Base-by-base conservation (phyloP, 352 stramenopile species). In the Pythium rishiriense region DNA sequence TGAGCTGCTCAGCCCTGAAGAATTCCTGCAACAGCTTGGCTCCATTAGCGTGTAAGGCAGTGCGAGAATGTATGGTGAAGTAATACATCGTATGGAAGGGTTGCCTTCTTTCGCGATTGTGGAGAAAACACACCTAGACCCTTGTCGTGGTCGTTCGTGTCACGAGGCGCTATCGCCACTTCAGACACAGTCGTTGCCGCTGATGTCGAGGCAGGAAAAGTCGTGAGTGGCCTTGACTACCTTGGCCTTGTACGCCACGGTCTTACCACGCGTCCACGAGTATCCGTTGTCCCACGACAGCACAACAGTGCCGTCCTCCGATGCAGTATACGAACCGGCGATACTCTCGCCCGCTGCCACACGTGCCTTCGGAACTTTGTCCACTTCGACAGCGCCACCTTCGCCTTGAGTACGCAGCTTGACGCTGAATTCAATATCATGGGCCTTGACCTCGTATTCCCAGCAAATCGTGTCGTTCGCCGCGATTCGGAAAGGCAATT, bases 11-110 rank as follows among this genome's bases (percentile, higher is more conserved):
- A 95, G 90, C 41, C 84, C 89, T 0, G 85, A 97, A 53, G 81
- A 84, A n/a, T 97, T 97, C 70, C 74, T 97, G 63, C 65, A 88
- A 39, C 90, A 97, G 64, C 82, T 97, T 49, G 81, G 75, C 51
- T 81, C 73, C 24, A 92, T 92, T 50, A 74, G 69, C 47, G 70
- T 81, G 37, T 92, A 75, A 76, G 31, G 48, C 12, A 17, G 33
- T 39, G n/a, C n/a, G n/a, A 60, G 4, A 64, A 41, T 8, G n/a
- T 28, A 43, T 42, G 19, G 29, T 35, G 46, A 43, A 21, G 41
- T 22, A 21, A 29, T 59, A 43, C 37, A 43, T 43, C 37, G 19
- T 43, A n/a, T 43, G 37, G 37, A 43, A 17, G 37, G 14, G 37
- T 19, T 43, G 37, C 37, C 37, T n/a, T 43, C 37, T 43, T 43